Evolutionary conservation across 2,329 filamentous ascomycete genomes (phyloP).

Genomic region (Allantophomopsis cytisporea): DNA sequence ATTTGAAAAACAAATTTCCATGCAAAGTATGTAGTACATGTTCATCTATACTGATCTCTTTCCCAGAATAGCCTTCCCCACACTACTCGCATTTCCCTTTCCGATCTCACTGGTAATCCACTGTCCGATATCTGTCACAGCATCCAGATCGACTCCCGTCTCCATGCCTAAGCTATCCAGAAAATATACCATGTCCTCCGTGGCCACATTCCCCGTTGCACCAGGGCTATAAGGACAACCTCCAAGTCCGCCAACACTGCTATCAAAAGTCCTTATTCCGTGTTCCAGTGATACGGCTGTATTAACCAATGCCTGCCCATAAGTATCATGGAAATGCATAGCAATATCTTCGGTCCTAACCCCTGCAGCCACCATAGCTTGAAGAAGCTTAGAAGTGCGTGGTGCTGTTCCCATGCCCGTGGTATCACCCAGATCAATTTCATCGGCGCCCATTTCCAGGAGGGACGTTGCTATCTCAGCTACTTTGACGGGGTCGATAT

Average conservation of each 20-base stretch:
- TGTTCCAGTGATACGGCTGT: constrained; percentile 64
- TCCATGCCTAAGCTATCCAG: constrained; percentile 60
- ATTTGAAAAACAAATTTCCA: too few relatives aligned
- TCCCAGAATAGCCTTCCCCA: constrained; percentile 51
- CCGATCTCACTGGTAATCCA: constrained; percentile 58
- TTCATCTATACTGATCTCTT: constrained; percentile 12
- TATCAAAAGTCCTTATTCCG: constrained; percentile 68
- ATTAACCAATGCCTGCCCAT: constrained; percentile 70
- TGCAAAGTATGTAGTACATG: too few relatives aligned
- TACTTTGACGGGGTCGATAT: constrained; percentile 48
- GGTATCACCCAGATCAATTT: constrained; percentile 83
- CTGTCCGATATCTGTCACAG: constrained; percentile 51
- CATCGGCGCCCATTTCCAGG: constrained; percentile 77
- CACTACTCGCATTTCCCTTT: constrained; percentile 47
- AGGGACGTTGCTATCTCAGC: constrained; percentile 55
- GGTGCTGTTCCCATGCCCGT: constrained; percentile 82
- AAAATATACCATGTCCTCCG: constrained; percentile 73
- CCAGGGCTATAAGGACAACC: constrained; percentile 79
- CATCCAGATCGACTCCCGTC: constrained; percentile 59
- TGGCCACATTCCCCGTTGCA: constrained; percentile 75
- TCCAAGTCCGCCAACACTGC: constrained; percentile 66
- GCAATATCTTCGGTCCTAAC: constrained; percentile 31
- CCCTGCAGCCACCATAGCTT: too few relatives aligned
- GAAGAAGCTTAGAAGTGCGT: constrained; percentile 20
- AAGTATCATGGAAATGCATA: constrained; percentile 18